These are phyloP conservation scores for Kluyveromyces nonfermentans DNA, from an alignment of 805 yeast species.

Conservation along the genomic window DNA sequence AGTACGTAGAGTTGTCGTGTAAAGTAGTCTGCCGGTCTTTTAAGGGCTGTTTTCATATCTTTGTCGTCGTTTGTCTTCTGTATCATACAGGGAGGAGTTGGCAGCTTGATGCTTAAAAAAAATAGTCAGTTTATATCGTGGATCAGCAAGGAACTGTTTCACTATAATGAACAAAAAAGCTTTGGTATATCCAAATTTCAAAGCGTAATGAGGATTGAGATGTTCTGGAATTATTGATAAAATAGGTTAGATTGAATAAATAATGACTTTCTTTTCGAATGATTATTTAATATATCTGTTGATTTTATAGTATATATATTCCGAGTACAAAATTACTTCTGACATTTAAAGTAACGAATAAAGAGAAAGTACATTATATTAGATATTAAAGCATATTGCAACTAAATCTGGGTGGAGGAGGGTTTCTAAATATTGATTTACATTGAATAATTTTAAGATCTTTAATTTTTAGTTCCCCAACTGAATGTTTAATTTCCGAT, in stretches of 20 bases:
- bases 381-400: constrained; percentile 3
- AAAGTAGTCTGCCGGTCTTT: not conserved
- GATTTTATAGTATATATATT: too few species aligned
- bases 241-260: too few species aligned
- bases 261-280: too few species aligned
- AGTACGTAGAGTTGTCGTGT: not conserved
- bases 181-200: too few species aligned
- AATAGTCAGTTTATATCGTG: too few species aligned
- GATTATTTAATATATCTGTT: too few species aligned
- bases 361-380: not conserved
- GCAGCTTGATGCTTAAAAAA: not conserved
- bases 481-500: constrained; percentile 10
- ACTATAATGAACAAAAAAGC: too few species aligned
- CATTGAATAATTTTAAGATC: constrained; percentile 39
- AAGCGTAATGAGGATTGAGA: too few species aligned
- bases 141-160: too few species aligned
- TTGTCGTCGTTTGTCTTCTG: not conserved
- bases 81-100: not conserved
- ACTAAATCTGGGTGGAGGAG: constrained; percentile 1
- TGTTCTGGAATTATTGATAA: too few species aligned
- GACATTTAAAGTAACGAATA: too few species aligned
- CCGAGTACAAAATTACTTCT: too few species aligned
- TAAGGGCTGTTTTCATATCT: not conserved
- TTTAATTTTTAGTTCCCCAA: constrained; percentile 23
- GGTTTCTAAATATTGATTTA: constrained; percentile 22